A percentile compares a stretch with the other conserved stretches of the same genome.
Conservation (phyloP, 768 basidiomycete species). For the Cystobasidium ongulense region DNA sequence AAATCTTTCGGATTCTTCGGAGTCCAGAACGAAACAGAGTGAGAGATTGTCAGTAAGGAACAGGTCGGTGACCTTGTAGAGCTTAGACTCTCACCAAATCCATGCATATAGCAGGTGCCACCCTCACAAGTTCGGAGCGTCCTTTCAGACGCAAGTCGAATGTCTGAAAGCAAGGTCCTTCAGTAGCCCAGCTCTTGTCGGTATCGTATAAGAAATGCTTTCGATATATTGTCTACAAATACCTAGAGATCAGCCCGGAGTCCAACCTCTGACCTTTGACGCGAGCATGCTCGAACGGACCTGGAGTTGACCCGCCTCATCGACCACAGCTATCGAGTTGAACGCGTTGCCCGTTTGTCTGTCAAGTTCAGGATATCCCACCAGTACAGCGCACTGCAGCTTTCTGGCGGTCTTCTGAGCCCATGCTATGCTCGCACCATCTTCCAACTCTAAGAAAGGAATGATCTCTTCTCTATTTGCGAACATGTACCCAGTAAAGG, state of each 20-base stretch:
- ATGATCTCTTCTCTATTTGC: conserved; percentile 29
- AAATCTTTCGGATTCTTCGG: conserved; percentile 32
- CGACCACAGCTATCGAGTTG: conserved; percentile 36
- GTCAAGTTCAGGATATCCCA: conserved; percentile 33
- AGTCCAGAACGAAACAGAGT: not conserved
- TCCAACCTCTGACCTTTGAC: not conserved
- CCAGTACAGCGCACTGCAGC: conserved; percentile 35
- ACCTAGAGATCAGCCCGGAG: not conserved
- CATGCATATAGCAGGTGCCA: conserved; percentile 39
- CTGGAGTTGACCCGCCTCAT: conserved; percentile 8
- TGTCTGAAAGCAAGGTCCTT: conserved; percentile 20
- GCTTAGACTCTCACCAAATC: conserved; percentile 31
- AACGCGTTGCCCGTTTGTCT: not conserved
- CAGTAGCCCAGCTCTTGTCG: conserved; percentile 38
- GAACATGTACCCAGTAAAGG: conserved; percentile 41
- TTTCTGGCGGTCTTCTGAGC: conserved; percentile 34
- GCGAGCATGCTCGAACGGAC: not conserved
- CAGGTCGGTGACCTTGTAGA: not conserved
- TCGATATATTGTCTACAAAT: conserved; percentile 28
- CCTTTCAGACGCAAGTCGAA: conserved; percentile 31
- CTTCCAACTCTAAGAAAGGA: conserved; percentile 30
- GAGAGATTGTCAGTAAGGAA: not conserved
- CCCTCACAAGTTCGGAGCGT: not conserved
- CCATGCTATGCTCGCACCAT: conserved; percentile 30
- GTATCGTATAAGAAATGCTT: conserved; percentile 39